phyloP scores from a whole-genome alignment of 2,329 filamentous ascomycete species.

The Amauroascus niger region DNA sequence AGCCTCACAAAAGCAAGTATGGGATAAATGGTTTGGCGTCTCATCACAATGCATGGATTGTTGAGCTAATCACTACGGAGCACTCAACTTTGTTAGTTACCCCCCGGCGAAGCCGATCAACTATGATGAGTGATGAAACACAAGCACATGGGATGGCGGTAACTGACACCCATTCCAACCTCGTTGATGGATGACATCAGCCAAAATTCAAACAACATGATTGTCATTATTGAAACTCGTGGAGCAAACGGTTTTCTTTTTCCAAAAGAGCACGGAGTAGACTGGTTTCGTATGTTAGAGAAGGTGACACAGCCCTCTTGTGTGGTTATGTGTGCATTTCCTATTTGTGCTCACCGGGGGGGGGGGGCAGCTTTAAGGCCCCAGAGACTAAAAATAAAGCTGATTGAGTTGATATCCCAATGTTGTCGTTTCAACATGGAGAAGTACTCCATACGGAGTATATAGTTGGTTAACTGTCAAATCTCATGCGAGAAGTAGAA shows the following conservation, averaged over 20 bases:
- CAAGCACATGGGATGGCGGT: too few species aligned
- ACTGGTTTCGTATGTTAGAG: not conserved
- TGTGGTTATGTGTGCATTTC: not conserved
- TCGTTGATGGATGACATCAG: not conserved
- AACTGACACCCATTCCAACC: too few species aligned
- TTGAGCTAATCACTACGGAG: not conserved
- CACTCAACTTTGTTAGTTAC: too few species aligned
- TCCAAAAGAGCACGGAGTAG: too few species aligned
- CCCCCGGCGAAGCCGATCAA: too few species aligned
- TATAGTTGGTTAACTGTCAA: too few species aligned
- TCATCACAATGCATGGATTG: not conserved
- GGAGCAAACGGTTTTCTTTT: not conserved
- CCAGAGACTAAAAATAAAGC: not conserved
- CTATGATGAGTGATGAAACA: too few species aligned
- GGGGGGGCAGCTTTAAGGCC: not conserved
- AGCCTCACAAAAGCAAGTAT: conserved; percentile 7
- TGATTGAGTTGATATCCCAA: too few species aligned
- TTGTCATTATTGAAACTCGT: not conserved
- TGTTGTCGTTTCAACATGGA: too few species aligned
- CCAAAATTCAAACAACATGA: not conserved
- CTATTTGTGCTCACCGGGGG: not conserved
- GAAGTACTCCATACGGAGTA: too few species aligned
- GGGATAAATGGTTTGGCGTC: not conserved
- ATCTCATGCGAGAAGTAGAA: too few species aligned
- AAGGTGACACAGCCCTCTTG: not conserved